A percentile compares a stretch with the other conserved stretches of the same genome.
phyloP scores from a whole-genome alignment of 2,329 filamentous ascomycete genomes.

The Achaetomium macrosporum region DNA sequence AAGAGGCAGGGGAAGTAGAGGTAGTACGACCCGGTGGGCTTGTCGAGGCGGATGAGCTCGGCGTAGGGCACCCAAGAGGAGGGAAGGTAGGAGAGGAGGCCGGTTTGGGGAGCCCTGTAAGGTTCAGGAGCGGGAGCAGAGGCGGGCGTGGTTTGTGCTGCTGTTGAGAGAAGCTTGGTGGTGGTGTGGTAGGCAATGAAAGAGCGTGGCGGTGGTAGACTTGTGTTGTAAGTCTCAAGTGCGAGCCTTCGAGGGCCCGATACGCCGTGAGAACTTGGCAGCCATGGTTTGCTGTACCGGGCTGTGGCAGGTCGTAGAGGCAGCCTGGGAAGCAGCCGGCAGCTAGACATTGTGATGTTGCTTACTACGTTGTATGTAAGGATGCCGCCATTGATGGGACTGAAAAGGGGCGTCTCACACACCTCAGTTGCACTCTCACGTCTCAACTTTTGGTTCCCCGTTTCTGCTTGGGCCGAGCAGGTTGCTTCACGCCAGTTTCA shows the following conservation, averaged over 20 bases:
- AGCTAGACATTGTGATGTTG: conserved; percentile 13
- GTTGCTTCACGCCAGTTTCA: no score
- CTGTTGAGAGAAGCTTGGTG: conserved; percentile 18
- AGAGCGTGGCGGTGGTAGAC: background rate
- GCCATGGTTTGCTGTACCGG: background rate
- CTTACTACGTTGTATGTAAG: background rate
- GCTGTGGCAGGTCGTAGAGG: conserved; percentile 9
- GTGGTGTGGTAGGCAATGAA: conserved; percentile 22
- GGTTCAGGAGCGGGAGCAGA: conserved; percentile 18
- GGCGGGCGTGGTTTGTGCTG: conserved; percentile 5
- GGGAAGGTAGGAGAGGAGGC: conserved; percentile 65
- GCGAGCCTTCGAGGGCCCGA: conserved; percentile 11
- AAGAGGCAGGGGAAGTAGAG: conserved; percentile 82
- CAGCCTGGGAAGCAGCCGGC: conserved; percentile 10
- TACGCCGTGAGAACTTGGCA: conserved; percentile 5
- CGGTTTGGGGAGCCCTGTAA: conserved; percentile 65
- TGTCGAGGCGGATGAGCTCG: conserved; percentile 75
- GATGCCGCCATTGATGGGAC: no score
- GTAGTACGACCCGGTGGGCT: conserved; percentile 76
- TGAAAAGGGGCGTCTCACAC: no score
- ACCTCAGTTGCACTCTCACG: no score
- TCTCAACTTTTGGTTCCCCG: no score
- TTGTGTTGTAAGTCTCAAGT: conserved; percentile 6
- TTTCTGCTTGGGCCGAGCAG: no score
- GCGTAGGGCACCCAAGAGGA: conserved; percentile 69